Evolutionary conservation across 257 asterid species (phyloP), one percentile per base, ranked within the genome.

Genomic region (Haberlea rhodopensis): DNA sequence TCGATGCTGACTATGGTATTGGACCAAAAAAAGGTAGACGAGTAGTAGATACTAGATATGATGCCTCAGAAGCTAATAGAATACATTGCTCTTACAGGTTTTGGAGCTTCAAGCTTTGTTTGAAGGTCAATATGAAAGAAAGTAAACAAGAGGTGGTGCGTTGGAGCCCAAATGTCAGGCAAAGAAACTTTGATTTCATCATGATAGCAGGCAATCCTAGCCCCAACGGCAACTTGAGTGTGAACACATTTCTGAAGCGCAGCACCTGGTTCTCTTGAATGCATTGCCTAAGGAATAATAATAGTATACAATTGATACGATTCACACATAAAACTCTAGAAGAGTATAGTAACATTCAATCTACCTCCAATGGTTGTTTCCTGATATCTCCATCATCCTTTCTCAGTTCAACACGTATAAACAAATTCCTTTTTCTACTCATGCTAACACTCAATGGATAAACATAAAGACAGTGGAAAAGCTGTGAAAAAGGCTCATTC

Each of bases 401-500:
- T 70, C 90, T 83, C 74, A 94, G 90, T 76, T 94, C 99, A 66
- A 94, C 90, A 51, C 95, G 90, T 69, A 94, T 86, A 75, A 94
- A 90, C 89, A 94, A 73, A 81, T 94, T 94, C 77, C 96, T 83
- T 84, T 94, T 94, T 73, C 96, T 82, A 76, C 87, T 81, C 97
- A 90, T 78, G 83, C 84, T 84, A 57, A 87, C 92, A 69, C 87
- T 87, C 82, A 87, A 73, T 27, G 99, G 99, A 79, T 90, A 84
- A 70, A 90, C 95, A 86, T 90, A 94, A 59, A 94, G 96, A 80
- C 96, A 90, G 77, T 94, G 99, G 73, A 94, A 94, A 76, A 83
- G 97, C 80, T 90, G 96, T 83, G 88, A 79, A 85, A 87, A 94
- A 37, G 99, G 99, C 77, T 94, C 97, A 56, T 90, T 94, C 84